phyloP scores from a whole-genome alignment of 2,329 filamentous ascomycete species.

The Fusarium chlamydosporum region DNA sequence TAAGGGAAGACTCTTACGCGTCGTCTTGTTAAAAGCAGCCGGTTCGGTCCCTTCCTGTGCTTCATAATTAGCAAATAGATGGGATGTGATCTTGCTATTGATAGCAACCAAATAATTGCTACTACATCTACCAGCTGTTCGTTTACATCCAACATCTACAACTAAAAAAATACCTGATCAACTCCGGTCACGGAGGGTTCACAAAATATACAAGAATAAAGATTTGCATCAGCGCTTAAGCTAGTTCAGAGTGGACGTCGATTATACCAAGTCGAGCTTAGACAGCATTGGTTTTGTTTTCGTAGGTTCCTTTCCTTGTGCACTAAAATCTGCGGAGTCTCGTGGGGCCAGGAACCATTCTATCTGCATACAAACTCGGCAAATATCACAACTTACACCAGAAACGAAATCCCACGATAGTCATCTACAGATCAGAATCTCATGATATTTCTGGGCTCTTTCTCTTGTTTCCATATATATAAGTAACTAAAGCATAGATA shows the following conservation, averaged over 20 bases:
- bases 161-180: constrained; percentile 6
- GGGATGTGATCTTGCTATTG: not conserved
- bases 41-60: not conserved
- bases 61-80: not conserved
- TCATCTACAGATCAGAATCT: constrained; percentile 20
- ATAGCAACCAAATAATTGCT: not conserved
- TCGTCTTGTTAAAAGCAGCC: not conserved
- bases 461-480: not conserved
- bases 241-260: constrained; percentile 15
- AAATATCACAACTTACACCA: constrained; percentile 13
- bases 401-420: constrained; percentile 8
- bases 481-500: not conserved
- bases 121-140: not conserved
- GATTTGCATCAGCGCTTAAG: constrained; percentile 10
- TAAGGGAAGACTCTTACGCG: constrained; percentile 25
- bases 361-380: not conserved
- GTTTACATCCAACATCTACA: not conserved
- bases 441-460: constrained; percentile 3
- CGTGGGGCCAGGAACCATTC: constrained; percentile 14
- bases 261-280: constrained; percentile 26
- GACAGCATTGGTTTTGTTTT: constrained; percentile 25
- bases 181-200: constrained; percentile 14
- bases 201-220: constrained; percentile 7
- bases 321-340: constrained; percentile 19
- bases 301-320: not conserved